Base-by-base conservation (phyloP, 208 protist species). In the Leishmania tropica region DNA sequence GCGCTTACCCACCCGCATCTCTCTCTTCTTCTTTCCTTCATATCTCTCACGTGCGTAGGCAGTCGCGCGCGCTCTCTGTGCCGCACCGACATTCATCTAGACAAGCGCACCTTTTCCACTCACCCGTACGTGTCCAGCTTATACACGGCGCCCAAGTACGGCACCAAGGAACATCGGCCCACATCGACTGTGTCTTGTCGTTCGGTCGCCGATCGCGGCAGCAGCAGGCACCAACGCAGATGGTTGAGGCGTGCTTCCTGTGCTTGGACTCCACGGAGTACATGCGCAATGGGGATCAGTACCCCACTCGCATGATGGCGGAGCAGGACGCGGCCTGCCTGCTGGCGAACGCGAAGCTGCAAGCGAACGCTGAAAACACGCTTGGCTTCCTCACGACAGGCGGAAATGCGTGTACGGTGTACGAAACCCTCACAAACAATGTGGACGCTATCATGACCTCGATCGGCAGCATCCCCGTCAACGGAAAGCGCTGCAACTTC, bases 281-380 rank as follows among this genome's bases (percentile, higher is more conserved):
- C 89, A 99, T 99, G 98, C 93, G 99, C 65, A 99, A 99, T 93
- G 98, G 99, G 31, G 99, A 99, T 87, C 99, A 99, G 84, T 89
- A 94, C 70, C 99, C 99, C 37, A 99, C 95, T 17, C 94, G 99
- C 48, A 88, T 99, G 83, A 90, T 98, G 71, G 98, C 98, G 21
- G 97, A 99, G 85, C 88, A 95, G 68, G 99, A 99, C 85, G 98
- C 99, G 24, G 96, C 99, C 35, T 99, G 99, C 86, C 80, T 99
- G 13, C 85, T 99, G 53, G 94, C 92, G 64, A 96, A 94, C 79
- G 91, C 95, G 15, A 99, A 99, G 87, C 98, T 97, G 15, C 90
- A 99, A 78, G 81, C 89, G 31, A 99, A 99, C 85, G 96, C 98
- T 17, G 99, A 99, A 83, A 99, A 97, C 84, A 99, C 95, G 4